Evolutionary conservation across 805 yeast species (phyloP).

Genomic region (Yamadazyma nakazawae): DNA sequence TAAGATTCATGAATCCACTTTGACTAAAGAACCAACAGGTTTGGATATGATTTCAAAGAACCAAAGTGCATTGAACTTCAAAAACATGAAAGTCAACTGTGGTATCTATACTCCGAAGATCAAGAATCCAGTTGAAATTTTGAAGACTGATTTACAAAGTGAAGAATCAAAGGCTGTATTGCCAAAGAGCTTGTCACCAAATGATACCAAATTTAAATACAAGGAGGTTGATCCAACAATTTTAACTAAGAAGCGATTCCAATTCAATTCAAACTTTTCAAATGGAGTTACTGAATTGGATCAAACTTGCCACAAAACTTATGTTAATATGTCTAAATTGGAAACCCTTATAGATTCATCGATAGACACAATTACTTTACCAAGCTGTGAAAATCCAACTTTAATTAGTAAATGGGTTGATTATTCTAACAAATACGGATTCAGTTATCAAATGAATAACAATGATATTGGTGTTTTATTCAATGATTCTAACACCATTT

Average conservation of each 20-base stretch:
- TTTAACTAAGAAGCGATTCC: constrained; percentile 29
- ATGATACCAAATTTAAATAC: constrained; percentile 84
- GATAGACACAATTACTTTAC: constrained; percentile 35
- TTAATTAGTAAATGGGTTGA: constrained; percentile 97
- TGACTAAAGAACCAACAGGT: constrained; percentile 59
- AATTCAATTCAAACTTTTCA: constrained; percentile 37
- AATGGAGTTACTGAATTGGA: constrained; percentile 38
- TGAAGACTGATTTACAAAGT: constrained; percentile 65
- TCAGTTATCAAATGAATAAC: constrained; percentile 86
- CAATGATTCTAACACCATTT: constrained; percentile 78
- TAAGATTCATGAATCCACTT: constrained; percentile 57
- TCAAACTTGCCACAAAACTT: constrained; percentile 34
- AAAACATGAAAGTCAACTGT: constrained; percentile 57
- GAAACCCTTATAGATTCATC: constrained; percentile 35
- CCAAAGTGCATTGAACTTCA: constrained; percentile 66
- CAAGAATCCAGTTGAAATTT: constrained; percentile 66
- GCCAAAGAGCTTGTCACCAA: constrained; percentile 90
- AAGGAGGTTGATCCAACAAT: constrained; percentile 55
- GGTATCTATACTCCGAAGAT: constrained; percentile 55
- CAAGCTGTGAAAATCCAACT: constrained; percentile 54
- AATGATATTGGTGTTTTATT: constrained; percentile 89
- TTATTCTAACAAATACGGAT: constrained; percentile 92
- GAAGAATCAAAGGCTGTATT: constrained; percentile 66
- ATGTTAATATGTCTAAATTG: constrained; percentile 39
- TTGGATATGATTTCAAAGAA: constrained; percentile 51